These are phyloP conservation scores for Bacterosira constricta DNA, from an alignment of 108 stramenopile genomes.

Conservation along the genomic window DNA sequence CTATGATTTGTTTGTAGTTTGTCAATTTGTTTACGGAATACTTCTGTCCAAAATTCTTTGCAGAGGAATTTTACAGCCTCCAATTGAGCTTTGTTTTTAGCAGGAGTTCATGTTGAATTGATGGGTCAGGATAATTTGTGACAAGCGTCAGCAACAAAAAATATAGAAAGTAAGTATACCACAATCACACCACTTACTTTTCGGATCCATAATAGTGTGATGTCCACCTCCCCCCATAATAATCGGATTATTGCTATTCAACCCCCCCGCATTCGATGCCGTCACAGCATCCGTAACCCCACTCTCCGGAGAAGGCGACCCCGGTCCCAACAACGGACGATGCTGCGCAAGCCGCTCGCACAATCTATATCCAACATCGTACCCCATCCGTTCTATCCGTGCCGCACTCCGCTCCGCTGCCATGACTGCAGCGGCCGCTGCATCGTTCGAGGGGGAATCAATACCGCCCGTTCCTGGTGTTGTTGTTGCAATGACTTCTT, in stretches of 20 bases:
- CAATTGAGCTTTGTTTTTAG: no score
- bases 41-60: slow-evolving; percentile 94
- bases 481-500: neutral
- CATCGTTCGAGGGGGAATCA: neutral
- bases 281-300: slow-evolving; percentile 56
- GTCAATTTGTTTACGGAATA: slow-evolving; percentile 94
- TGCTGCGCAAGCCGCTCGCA: slow-evolving; percentile 88
- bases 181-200: neutral
- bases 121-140: no score
- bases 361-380: slow-evolving; percentile 86
- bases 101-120: no score
- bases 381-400: slow-evolving; percentile 93
- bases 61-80: slow-evolving; percentile 95
- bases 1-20: slow-evolving; percentile 96
- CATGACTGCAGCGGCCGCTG: slow-evolving; percentile 42
- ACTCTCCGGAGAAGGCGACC: slow-evolving; percentile 49
- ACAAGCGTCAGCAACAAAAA: no score
- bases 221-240: slow-evolving; percentile 49
- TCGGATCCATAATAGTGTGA: slow-evolving; percentile 40
- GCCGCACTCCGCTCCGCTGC: slow-evolving; percentile 79
- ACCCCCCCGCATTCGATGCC: slow-evolving; percentile 11
- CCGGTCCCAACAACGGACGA: slow-evolving; percentile 58
- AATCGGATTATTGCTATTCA: slow-evolving; percentile 20
- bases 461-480: neutral
- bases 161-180: neutral